phyloP scores from a whole-genome alignment of 306 rosid species.

The Astragalus glycyphyllos region DNA sequence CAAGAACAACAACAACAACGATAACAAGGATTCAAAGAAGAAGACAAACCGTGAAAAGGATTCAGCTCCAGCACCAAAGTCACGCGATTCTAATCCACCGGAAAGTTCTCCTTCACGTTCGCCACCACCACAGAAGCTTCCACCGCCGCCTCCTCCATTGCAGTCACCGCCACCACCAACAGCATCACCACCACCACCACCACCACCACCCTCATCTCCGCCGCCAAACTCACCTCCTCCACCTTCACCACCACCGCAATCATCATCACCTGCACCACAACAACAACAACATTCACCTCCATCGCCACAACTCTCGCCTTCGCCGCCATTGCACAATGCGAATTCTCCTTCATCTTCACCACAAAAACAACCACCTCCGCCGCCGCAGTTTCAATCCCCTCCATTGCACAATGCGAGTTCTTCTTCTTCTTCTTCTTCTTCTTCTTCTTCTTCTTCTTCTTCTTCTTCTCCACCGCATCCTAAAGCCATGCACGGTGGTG shows the following conservation, averaged over 20 bases:
- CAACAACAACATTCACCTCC: not conserved
- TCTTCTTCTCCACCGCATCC: not conserved
- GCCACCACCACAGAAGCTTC: constrained; percentile 35
- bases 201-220: constrained; percentile 27
- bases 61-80: not conserved
- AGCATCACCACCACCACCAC: not conserved
- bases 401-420: no score
- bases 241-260: not conserved
- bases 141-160: not conserved
- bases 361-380: constrained; percentile 27
- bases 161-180: not conserved
- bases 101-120: not conserved
- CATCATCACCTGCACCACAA: not conserved
- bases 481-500: not conserved
- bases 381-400: constrained; percentile 27
- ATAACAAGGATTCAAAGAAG: not conserved
- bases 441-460: constrained; percentile 1
- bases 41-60: not conserved
- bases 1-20: not conserved
- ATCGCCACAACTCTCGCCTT: not conserved
- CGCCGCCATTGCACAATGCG: not conserved
- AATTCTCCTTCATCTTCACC: not conserved
- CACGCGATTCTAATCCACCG: not conserved
- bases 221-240: constrained; percentile 10
- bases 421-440: not conserved